These are phyloP conservation scores for Pseudevernia furfuracea DNA, from an alignment of 495 filamentous ascomycete species.

Conservation along the genomic window DNA sequence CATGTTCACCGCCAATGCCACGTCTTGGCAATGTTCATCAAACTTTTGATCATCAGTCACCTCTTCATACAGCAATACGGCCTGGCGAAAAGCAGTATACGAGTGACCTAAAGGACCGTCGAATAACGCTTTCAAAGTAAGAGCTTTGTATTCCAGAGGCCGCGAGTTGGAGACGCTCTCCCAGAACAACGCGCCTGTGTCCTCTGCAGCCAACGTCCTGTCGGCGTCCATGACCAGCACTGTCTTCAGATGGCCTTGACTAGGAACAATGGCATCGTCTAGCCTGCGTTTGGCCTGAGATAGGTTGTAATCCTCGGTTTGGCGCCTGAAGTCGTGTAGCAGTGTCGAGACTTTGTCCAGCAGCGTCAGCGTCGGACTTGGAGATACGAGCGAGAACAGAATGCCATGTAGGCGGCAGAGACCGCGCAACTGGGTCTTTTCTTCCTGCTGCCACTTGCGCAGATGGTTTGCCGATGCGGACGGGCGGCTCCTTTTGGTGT, in stretches of 20 bases:
- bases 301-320: slow-evolving; percentile 40
- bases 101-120: slow-evolving; percentile 44
- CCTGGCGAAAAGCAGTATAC: slow-evolving; percentile 51
- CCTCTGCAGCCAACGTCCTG: slow-evolving; percentile 46
- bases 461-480: slow-evolving; percentile 37
- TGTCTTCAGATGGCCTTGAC: slow-evolving; percentile 31
- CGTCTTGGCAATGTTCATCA: slow-evolving; percentile 39
- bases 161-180: slow-evolving; percentile 23
- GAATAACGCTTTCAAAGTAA: slow-evolving; percentile 44
- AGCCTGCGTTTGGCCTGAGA: slow-evolving; percentile 32
- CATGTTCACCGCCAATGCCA: slow-evolving; percentile 40
- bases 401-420: slow-evolving; percentile 44
- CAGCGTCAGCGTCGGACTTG: slow-evolving; percentile 15
- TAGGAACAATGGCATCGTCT: slow-evolving; percentile 32
- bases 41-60: slow-evolving; percentile 36
- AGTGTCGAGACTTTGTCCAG: slow-evolving; percentile 26
- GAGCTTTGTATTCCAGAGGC: slow-evolving; percentile 8
- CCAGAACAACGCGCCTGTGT: slow-evolving; percentile 52
- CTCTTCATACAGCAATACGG: slow-evolving; percentile 50
- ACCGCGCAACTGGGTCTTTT: slow-evolving; percentile 42
- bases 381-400: slow-evolving; percentile 36
- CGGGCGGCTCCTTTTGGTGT: slow-evolving; percentile 37
- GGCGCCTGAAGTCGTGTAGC: slow-evolving; percentile 36
- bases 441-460: slow-evolving; percentile 44
- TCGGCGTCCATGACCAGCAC: slow-evolving; percentile 54